phyloP scores from a whole-genome alignment of 1,139 yeast genomes.

The Sugiyamaella neomexicana region DNA sequence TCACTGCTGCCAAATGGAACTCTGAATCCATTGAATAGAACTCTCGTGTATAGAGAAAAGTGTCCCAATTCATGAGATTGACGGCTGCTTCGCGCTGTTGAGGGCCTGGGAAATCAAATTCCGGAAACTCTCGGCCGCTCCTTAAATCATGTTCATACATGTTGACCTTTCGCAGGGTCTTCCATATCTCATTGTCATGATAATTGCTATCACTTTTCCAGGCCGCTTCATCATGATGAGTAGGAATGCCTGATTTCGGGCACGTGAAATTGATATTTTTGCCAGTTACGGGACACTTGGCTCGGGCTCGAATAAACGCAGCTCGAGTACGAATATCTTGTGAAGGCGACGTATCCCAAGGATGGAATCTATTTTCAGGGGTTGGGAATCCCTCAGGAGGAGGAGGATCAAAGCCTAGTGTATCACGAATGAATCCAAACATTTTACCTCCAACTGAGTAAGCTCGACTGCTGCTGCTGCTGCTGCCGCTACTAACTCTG shows the following conservation, averaged over 20 bases:
- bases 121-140: constrained; percentile 91
- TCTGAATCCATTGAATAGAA: constrained; percentile 96
- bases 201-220: constrained; percentile 81
- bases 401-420: constrained; percentile 63
- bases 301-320: constrained; percentile 82
- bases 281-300: constrained; percentile 87
- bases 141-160: constrained; percentile 92
- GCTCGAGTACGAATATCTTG: constrained; percentile 89
- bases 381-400: constrained; percentile 64
- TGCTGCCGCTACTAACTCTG: too few species aligned
- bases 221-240: constrained; percentile 87
- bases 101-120: constrained; percentile 84
- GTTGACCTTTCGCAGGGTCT: constrained; percentile 79
- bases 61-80: constrained; percentile 86
- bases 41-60: constrained; percentile 88
- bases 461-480: background rate
- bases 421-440: constrained; percentile 50
- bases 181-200: constrained; percentile 65
- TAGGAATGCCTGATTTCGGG: constrained; percentile 93
- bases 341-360: constrained; percentile 91
- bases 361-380: constrained; percentile 65
- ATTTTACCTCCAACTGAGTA: constrained; percentile 25
- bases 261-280: constrained; percentile 82
- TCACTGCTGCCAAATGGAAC: constrained; percentile 91
- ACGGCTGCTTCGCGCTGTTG: constrained; percentile 77